Percentiles rank a stretch among this genome's conserved stretches.
phyloP scores from a whole-genome alignment of 345 rosid species.

The Eucalyptus viminalis region DNA sequence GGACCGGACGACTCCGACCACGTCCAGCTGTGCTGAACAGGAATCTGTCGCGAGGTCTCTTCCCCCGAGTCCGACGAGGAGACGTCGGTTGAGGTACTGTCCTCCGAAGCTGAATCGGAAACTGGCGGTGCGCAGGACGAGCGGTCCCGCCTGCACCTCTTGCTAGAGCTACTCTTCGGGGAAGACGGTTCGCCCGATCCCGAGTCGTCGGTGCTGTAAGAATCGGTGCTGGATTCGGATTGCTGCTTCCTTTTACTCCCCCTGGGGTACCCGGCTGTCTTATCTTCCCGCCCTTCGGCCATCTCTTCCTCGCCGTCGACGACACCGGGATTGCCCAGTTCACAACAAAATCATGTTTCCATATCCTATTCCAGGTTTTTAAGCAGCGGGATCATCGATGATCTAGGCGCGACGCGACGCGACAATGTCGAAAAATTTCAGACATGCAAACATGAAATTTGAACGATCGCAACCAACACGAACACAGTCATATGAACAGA shows the following conservation, averaged over 20 bases:
- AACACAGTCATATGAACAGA: neutral
- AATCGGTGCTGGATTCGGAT: neutral
- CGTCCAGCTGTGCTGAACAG: neutral
- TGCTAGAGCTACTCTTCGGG: neutral
- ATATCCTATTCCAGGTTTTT: neutral
- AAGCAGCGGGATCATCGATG: neutral
- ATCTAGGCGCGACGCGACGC: fast-evolving
- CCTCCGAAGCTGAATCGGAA: neutral
- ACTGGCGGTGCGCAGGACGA: neutral
- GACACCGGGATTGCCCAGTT: neutral
- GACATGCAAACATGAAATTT: neutral
- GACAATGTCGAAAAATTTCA: neutral
- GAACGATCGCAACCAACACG: neutral
- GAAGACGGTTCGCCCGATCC: neutral
- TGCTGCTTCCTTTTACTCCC: neutral
- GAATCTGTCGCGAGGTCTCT: neutral
- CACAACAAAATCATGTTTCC: neutral
- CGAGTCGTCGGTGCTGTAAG: neutral
- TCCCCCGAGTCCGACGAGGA: neutral
- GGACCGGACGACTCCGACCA: neutral
- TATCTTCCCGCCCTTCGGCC: neutral
- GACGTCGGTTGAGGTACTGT: neutral
- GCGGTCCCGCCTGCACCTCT: neutral
- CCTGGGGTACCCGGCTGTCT: neutral
- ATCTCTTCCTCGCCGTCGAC: neutral